These are phyloP conservation scores for Polyrhizophydium stewartii DNA, from an alignment of 371 early-diverging fungal species.

Conservation along the genomic window DNA sequence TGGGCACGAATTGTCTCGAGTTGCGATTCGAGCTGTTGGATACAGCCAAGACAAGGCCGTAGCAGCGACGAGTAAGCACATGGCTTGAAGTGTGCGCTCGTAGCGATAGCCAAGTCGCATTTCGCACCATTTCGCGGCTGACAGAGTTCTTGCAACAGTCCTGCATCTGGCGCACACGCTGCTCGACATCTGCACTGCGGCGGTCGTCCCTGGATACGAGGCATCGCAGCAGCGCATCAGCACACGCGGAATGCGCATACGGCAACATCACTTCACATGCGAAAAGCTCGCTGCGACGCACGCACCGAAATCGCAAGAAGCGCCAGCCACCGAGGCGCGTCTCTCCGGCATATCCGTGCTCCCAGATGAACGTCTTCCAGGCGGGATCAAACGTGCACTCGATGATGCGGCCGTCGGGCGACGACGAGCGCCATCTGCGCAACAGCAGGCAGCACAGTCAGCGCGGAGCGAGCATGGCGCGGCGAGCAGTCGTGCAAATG, in stretches of 20 bases:
- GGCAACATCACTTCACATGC: slow-evolving; percentile 1
- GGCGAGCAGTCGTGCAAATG: no score
- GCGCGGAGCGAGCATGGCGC: background rate
- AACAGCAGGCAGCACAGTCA: no score
- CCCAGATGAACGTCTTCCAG: slow-evolving; percentile 25
- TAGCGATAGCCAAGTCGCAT: no score
- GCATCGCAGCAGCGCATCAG: no score
- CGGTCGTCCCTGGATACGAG: no score
- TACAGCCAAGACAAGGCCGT: no score
- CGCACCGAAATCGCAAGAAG: slow-evolving; percentile 31
- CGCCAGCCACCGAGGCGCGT: slow-evolving; percentile 29
- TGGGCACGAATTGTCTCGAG: slow-evolving; percentile 55
- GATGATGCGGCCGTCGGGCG: slow-evolving; percentile 58
- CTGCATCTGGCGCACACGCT: no score
- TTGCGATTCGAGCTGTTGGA: slow-evolving; percentile 23
- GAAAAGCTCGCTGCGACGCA: background rate
- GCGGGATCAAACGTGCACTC: slow-evolving; percentile 36
- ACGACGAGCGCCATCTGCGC: slow-evolving; percentile 56
- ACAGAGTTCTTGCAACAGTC: no score
- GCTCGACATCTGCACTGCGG: no score
- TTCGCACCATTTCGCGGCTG: no score
- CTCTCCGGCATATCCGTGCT: slow-evolving; percentile 20
- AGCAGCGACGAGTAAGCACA: no score
- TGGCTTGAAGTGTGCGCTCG: no score
- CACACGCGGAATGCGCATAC: background rate